Base-by-base conservation (phyloP, 805 yeast genomes). In the Wickerhamomyces kurtzmanii region DNA sequence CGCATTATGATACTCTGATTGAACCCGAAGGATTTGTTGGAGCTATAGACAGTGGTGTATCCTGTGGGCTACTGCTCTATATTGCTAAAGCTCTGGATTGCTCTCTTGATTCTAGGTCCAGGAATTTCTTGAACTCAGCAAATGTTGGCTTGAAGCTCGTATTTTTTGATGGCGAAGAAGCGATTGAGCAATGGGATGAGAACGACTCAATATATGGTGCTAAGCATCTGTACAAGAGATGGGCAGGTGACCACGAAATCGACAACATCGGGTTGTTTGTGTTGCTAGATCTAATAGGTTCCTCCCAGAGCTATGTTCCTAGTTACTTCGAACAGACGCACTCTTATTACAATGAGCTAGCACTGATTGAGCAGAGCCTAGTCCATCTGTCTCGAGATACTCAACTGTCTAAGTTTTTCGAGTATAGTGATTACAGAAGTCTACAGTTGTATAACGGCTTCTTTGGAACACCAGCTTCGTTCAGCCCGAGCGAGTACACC, bases 141-240 rank as follows among this genome's bases (percentile, higher is more conserved):
- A 36, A 34, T 9, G 25, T 38, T n/a, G 74, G 73, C 0, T 24
- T 71, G 4, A 68, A 65, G 37, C 44, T 71, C 6, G 49, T 72
- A 0, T 72, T 72, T 37, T 68, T 71, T 29, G 80, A 72, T 36
- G 80, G 80, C 4, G 79, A 72, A 40, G 80, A 73, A 40, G 77
- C 80, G 0, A 34, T 70, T n/a, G 51, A 49, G 3, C 40, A 51
- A n/a, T 72, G 80, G 80, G 42, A 62, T 2, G 55, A 50, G 6
- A 41, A 49, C 0, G 80, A 72, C 34, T 71, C 77, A 1, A 51
- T 71, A 2, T 72, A 73, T 39, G 80, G 80, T 0, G 62, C 79
- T 0, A 56, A 62, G 12, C 67, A 66, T 31, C 43, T 71, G 17
- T 75, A 74, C 6, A 37, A 42, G 1, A 30, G 38, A 17, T 63